Evolutionary conservation across 805 yeast genomes (phyloP).

Genomic region (Candida gorgasii): DNA sequence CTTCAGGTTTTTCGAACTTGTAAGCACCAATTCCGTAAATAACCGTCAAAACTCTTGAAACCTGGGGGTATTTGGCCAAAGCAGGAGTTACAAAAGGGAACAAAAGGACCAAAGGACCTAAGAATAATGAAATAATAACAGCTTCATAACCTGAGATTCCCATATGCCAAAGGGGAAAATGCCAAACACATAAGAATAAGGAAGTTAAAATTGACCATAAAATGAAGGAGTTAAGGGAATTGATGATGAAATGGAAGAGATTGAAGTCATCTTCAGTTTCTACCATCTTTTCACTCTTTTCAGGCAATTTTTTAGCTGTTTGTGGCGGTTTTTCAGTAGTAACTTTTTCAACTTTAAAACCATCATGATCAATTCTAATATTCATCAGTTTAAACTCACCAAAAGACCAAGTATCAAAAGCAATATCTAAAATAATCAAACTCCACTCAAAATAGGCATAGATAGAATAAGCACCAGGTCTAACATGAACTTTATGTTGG

Average conservation of each 20-base stretch:
- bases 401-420: slow-evolving; percentile 79
- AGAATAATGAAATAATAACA: slow-evolving; percentile 49
- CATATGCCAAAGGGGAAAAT: slow-evolving; percentile 97
- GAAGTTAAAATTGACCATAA: slow-evolving; percentile 88
- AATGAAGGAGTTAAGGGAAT: slow-evolving; percentile 64
- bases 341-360: slow-evolving; percentile 1
- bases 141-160: slow-evolving; percentile 95
- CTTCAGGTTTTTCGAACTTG: slow-evolving; percentile 64
- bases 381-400: slow-evolving; percentile 68
- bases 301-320: neutral
- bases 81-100: slow-evolving; percentile 40
- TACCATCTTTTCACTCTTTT: neutral
- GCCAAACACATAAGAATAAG: slow-evolving; percentile 87
- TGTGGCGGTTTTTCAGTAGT: neutral
- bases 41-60: slow-evolving; percentile 56
- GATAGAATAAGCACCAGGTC: slow-evolving; percentile 92
- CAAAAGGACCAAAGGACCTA: slow-evolving; percentile 59
- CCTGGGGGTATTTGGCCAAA: slow-evolving; percentile 47
- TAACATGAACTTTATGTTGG: slow-evolving; percentile 84
- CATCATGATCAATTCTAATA: slow-evolving; percentile 34
- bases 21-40: slow-evolving; percentile 77
- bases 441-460: slow-evolving; percentile 97
- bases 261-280: slow-evolving; percentile 31
- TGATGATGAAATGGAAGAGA: slow-evolving; percentile 39
- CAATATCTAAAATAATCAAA: slow-evolving; percentile 77